Conservation (phyloP, 768 basidiomycete genomes). For the Flagelloscypha sp. region DNA sequence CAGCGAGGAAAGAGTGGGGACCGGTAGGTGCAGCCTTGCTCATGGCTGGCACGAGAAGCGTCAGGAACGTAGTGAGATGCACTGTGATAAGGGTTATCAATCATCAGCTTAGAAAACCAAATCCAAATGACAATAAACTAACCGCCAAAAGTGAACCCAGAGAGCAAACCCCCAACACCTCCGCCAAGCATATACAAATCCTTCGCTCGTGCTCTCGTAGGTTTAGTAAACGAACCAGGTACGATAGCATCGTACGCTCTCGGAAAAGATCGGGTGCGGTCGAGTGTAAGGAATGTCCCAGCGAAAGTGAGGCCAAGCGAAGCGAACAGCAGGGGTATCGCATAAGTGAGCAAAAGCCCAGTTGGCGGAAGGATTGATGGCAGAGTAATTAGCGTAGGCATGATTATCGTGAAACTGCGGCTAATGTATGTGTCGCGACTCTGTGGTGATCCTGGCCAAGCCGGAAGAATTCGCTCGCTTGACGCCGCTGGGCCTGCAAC, state of each 20-base stretch:
- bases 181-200: slow-evolving; percentile 42
- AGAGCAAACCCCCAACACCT: slow-evolving; percentile 52
- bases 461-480: no score
- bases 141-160: slow-evolving; percentile 57
- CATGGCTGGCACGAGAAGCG: slow-evolving; percentile 46
- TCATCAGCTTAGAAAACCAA: slow-evolving; percentile 2
- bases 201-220: slow-evolving; percentile 16
- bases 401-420: no score
- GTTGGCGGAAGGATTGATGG: slow-evolving; percentile 38
- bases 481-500: no score
- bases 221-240: slow-evolving; percentile 27
- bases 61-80: slow-evolving; percentile 51
- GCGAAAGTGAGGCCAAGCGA: slow-evolving; percentile 52
- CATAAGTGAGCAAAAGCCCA: slow-evolving; percentile 46
- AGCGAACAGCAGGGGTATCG: slow-evolving; percentile 50
- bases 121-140: slow-evolving; percentile 14
- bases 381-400: no score
- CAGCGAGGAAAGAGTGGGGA: slow-evolving; percentile 44
- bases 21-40: slow-evolving; percentile 37
- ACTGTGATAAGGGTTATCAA: slow-evolving; percentile 25
- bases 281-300: slow-evolving; percentile 67
- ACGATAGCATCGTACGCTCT: slow-evolving; percentile 27
- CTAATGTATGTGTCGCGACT: no score
- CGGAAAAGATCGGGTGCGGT: slow-evolving; percentile 57
- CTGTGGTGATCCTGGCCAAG: no score